phyloP scores from a whole-genome alignment of 2,329 filamentous ascomycete species.

The Alternaria sp. region DNA sequence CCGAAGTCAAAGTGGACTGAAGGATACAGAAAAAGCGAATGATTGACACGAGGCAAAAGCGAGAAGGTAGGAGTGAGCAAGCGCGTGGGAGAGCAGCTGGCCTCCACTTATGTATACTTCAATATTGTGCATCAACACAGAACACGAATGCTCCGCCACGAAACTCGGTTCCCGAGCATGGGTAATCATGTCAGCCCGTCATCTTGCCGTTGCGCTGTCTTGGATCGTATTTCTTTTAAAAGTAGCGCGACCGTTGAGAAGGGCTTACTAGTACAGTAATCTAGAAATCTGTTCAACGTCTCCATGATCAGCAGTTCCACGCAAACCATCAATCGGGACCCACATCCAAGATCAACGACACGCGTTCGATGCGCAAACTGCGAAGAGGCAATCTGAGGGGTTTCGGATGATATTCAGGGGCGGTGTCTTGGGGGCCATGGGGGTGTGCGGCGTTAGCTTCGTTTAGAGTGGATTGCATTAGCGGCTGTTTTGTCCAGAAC shows the following conservation, averaged over 20 bases:
- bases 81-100: background rate
- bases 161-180: conserved; percentile 2
- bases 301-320: conserved; percentile 3
- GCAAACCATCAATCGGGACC: conserved; percentile 5
- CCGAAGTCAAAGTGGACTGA: background rate
- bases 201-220: background rate
- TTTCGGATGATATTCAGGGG: conserved; percentile 4
- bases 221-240: background rate
- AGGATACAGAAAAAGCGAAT: background rate
- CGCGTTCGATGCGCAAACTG: conserved; percentile 10
- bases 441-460: background rate
- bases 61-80: background rate
- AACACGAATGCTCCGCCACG: conserved; percentile 6
- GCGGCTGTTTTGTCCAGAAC: conserved; percentile 5
- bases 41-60: background rate
- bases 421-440: conserved; percentile 1
- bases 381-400: background rate
- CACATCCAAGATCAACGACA: conserved; percentile 13
- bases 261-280: background rate
- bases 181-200: conserved; percentile 3
- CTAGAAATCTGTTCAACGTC: background rate
- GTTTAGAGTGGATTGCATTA: conserved; percentile 11
- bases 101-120: background rate
- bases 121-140: conserved; percentile 1
- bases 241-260: conserved; percentile 2